These are phyloP conservation scores for Panus rudis DNA, from an alignment of 768 basidiomycete genomes.

Conservation along the genomic window DNA sequence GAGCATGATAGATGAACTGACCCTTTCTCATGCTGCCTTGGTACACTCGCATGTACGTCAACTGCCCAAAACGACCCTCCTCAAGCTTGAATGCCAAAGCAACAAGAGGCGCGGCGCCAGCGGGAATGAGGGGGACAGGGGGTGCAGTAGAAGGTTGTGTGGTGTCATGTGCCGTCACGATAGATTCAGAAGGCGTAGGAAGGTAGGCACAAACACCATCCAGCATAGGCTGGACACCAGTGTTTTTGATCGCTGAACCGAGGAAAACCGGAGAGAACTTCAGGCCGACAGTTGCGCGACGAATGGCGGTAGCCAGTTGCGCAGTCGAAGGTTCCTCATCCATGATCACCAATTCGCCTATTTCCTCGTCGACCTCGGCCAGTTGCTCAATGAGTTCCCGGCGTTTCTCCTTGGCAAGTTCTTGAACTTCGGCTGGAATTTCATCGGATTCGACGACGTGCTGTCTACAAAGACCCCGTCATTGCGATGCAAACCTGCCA, in stretches of 20 bases:
- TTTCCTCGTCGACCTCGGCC: constrained; percentile 91
- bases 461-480: constrained; percentile 40
- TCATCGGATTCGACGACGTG: constrained; percentile 78
- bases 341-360: constrained; percentile 86
- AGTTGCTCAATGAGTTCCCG: constrained; percentile 89
- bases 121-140: constrained; percentile 71
- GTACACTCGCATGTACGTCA: constrained; percentile 98
- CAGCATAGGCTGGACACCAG: constrained; percentile 86
- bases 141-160: constrained; percentile 57
- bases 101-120: constrained; percentile 80
- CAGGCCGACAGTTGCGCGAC: constrained; percentile 79
- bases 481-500: too few relatives aligned
- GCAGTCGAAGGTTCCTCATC: constrained; percentile 68
- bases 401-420: constrained; percentile 78
- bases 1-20: constrained; percentile 79
- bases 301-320: constrained; percentile 79
- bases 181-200: constrained; percentile 77
- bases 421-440: constrained; percentile 71
- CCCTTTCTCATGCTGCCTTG: constrained; percentile 90
- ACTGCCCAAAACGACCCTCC: constrained; percentile 93
- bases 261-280: constrained; percentile 96
- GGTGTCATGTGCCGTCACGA: constrained; percentile 78
- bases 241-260: constrained; percentile 97
- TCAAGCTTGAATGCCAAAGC: constrained; percentile 98
- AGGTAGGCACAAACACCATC: constrained; percentile 96